Evolutionary conservation across 345 rosid species (phyloP), one percentile per base, ranked within the genome.

Genomic region (Eucalyptus coolabah): DNA sequence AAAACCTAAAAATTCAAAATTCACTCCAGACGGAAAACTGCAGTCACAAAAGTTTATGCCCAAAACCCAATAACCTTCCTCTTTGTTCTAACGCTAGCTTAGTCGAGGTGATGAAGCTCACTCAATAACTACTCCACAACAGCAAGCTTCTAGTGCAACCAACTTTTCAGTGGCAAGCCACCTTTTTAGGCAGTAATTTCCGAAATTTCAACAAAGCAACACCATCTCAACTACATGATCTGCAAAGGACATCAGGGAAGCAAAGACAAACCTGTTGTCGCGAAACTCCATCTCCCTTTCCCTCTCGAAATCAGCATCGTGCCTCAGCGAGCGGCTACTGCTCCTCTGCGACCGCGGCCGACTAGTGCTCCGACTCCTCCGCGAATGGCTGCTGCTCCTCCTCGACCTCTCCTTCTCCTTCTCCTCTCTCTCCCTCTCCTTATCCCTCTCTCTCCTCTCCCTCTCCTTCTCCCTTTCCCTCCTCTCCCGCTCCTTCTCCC

Each of bases 201-300:
- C 85, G 85, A 40, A 11, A 40, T 11, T 77, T 77, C 47, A 77
- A 77, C 85, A 77, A 77, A 23, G 47, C 47, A 77, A 21, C 85
- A 77, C 30, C 30, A 77, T 77, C 85, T 77, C 16, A 77, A 77
- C 63, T 86, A 86, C 56, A 18, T 26, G 26, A 86, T 86, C 45
- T 42, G 45, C 44, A 86, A 34, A 53, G 24, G 88, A 51, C 16
- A 86, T 59, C 32, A 16, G 40, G 37, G 42, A 87, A 32, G 28
- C 14, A 81, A 81, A 37, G 24, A 34, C 34, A 6, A 88, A 94
- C 96, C 97, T 94, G 94, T 91, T 94, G 28, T 95, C 97, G 65
- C 95, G 89, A 86, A 72, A 69, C 63, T 93, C 97, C 19, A 92
- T 63, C 54, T 94, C 96, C 60, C 89, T 91, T 81, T 91, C 94